Evolutionary conservation across 2,329 filamentous ascomycete genomes (phyloP), one percentile per base, ranked within the genome.

Genomic region (Colletotrichum agaves): DNA sequence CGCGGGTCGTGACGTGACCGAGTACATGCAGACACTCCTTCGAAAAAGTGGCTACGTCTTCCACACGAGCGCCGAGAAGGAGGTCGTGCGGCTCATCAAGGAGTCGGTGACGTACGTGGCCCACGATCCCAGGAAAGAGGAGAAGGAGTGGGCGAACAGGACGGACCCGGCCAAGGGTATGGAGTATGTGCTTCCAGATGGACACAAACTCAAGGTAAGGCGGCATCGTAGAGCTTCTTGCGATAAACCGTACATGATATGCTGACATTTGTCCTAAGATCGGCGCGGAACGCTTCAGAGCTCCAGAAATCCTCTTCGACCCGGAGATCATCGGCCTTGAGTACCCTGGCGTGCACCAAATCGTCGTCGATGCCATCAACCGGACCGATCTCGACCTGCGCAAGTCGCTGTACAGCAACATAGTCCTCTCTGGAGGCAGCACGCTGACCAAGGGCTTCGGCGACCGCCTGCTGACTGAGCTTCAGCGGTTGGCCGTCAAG

Each of bases 21-120:
- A 99, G 80, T 90, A 99, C 77, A 84, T 99, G 82, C 96, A 99
- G 81, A 90, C 91, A 68, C 82, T 98, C 73, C 84, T 99, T 73
- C 88, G 96, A 75, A 98, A 98, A 85, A 93, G 90, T 73, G 96
- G 96, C 56, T 93, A 96, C 77, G 89, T 98, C 17, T 97, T 99
- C 79, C 95, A 98, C 81, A 99, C 96, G 17, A 98, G 94, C 77
- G 96, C 96, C 12, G 96, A 99, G 85, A 99, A 99, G 83, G 96
- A 99, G 82, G 94, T 98, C n/a, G 96, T 99, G 65, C 89, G 95
- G 72, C 87, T 93, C 79, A 98, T 99, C 82, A 99, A 99, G 83
- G 96, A 99, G 85, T 93, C 92, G 76, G 91, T 93, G 53, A 92
- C 93, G 64, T 99, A 98, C 78, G 91, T 99, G 43, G 94, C 96